Percentiles rank a stretch among this genome's conserved stretches.
Conservation (phyloP, 805 yeast species). For the Millerozyma miso region DNA sequence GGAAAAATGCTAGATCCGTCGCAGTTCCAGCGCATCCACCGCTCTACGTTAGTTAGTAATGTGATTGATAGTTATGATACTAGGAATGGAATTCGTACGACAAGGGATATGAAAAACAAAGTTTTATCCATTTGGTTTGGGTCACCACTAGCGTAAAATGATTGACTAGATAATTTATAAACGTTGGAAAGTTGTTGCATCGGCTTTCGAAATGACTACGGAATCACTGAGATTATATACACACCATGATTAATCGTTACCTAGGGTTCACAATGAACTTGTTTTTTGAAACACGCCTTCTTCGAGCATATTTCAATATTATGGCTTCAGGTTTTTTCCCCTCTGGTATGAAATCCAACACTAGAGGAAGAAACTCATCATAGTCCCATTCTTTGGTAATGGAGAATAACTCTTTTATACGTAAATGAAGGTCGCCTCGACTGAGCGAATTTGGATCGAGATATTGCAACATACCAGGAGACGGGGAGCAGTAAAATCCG, state of each 20-base stretch:
- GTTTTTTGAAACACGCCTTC: conserved; percentile 29
- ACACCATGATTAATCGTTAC: conserved; percentile 6
- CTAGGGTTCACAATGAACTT: conserved; percentile 26
- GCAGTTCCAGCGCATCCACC: conserved; percentile 98
- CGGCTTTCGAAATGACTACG: not conserved
- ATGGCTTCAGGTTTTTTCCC: conserved; percentile 36
- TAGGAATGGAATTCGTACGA: conserved; percentile 20
- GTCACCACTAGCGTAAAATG: not conserved
- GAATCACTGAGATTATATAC: conserved; percentile 3
- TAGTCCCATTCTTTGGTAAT: conserved; percentile 33
- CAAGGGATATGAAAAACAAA: conserved; percentile 26
- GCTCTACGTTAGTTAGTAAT: conserved; percentile 37
- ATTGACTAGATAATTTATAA: conserved; percentile 1
- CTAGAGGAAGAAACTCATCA: conserved; percentile 36
- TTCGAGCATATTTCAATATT: conserved; percentile 34
- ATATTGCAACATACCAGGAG: conserved; percentile 44
- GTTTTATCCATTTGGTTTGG: conserved; percentile 20
- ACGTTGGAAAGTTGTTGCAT: not conserved
- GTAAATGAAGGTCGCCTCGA: conserved; percentile 27
- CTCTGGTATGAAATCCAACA: conserved; percentile 25
- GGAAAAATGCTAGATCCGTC: conserved; percentile 91
- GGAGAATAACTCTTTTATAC: conserved; percentile 30
- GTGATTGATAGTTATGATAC: not conserved
- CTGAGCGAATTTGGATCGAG: conserved; percentile 50
- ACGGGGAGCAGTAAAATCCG: conserved; percentile 54